Evolutionary conservation across 345 rosid genomes (phyloP).

Genomic region (Hibiscus syriacus): DNA sequence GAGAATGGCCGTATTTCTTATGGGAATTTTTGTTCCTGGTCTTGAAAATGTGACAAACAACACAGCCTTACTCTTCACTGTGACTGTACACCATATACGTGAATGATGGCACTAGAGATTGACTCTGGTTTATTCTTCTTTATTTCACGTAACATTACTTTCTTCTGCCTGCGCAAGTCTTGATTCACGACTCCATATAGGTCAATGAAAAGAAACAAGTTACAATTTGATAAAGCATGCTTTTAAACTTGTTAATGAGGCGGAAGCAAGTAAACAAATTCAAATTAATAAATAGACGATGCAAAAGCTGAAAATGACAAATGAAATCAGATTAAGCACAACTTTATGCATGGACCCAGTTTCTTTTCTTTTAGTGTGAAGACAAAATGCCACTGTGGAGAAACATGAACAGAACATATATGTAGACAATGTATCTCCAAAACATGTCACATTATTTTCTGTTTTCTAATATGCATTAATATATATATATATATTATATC

Average conservation of each 20-base stretch:
- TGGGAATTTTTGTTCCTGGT: background rate
- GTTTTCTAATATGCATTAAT: too few species aligned
- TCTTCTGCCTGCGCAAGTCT: background rate
- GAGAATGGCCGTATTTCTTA: background rate
- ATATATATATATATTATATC: background rate
- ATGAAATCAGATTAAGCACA: slow-evolving; percentile 12
- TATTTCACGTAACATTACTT: background rate
- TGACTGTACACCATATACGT: background rate
- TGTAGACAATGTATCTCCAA: slow-evolving; percentile 16
- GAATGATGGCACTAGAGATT: background rate
- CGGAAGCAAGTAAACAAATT: slow-evolving; percentile 2
- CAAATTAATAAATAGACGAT: background rate
- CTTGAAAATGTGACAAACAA: background rate
- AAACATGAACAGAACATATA: slow-evolving; percentile 10
- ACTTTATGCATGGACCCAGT: background rate
- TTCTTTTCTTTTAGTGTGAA: background rate
- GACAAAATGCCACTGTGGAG: slow-evolving; percentile 14
- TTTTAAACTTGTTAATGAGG: slow-evolving; percentile 12
- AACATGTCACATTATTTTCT: slow-evolving; percentile 3
- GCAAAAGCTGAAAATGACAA: slow-evolving; percentile 19
- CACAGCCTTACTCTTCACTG: background rate
- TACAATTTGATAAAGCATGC: too few species aligned
- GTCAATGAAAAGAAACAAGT: slow-evolving; percentile 7
- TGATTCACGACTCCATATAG: background rate
- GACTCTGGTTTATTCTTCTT: background rate